Conservation (phyloP, 2,329 filamentous ascomycete genomes). For the Fusarium austroafricanum region DNA sequence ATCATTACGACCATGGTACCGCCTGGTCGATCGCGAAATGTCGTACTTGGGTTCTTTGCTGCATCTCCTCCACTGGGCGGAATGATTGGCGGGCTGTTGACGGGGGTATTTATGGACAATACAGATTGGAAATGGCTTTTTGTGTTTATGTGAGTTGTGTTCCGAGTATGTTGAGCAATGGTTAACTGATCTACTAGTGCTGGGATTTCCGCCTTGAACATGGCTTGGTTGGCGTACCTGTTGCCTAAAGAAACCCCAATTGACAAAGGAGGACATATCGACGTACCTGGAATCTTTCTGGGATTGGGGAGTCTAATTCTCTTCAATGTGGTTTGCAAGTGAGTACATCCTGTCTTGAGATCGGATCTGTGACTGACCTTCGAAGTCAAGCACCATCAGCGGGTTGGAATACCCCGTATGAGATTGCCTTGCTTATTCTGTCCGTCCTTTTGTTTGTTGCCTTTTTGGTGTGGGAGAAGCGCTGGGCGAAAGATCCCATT, state of each 20-base stretch:
- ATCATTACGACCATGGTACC: conserved; percentile 61
- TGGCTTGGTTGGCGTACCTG: conserved; percentile 9
- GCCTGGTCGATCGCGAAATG: conserved; percentile 53
- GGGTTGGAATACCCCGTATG: conserved; percentile 58
- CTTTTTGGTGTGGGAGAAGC: conserved; percentile 58
- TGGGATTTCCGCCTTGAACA: conserved; percentile 6
- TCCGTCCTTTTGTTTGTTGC: conserved; percentile 47
- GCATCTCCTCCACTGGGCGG: conserved; percentile 55
- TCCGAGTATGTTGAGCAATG: rapidly evolving
- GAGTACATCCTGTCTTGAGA: neutral
- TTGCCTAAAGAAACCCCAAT: conserved; percentile 38
- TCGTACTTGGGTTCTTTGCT: conserved; percentile 34
- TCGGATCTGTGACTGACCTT: neutral
- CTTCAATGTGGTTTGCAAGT: conserved; percentile 66
- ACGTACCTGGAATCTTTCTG: conserved; percentile 36
- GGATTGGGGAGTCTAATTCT: conserved; percentile 56
- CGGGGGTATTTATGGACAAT: neutral
- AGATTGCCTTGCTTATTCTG: conserved; percentile 54
- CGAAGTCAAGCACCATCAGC: conserved; percentile 55
- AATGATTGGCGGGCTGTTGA: neutral
- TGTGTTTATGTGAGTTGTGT: conserved; percentile 1
- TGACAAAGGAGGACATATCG: conserved; percentile 43
- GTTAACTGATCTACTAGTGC: neutral
- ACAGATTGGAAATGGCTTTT: conserved; percentile 14
- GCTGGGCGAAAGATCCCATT: conserved; percentile 55